A percentile compares a stretch with the other conserved stretches of the same genome.
phyloP scores from a whole-genome alignment of 805 yeast species.

The Komagataella pastoris region DNA sequence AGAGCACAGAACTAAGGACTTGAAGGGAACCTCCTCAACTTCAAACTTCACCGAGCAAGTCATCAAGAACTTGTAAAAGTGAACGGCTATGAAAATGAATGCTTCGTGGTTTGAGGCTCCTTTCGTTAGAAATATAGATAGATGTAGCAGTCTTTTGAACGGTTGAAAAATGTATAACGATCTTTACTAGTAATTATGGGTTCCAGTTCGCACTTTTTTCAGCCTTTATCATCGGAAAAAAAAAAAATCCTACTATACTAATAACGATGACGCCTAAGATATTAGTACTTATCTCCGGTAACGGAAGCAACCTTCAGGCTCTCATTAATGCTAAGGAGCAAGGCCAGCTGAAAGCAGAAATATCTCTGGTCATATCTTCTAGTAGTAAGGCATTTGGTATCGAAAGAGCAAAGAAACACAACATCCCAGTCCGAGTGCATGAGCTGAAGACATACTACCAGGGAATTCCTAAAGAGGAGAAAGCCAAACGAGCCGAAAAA shows the following conservation, averaged over 20 bases:
- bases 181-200: background rate
- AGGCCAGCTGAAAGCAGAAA: conserved; percentile 27
- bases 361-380: conserved; percentile 77
- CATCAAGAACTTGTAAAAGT: conserved; percentile 51
- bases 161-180: background rate
- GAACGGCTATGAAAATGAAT: background rate
- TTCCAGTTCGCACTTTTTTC: background rate
- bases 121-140: background rate
- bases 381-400: conserved; percentile 80
- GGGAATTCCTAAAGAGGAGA: conserved; percentile 60
- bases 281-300: conserved; percentile 83
- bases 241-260: background rate
- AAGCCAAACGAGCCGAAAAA: conserved; percentile 39
- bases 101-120: background rate
- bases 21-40: conserved; percentile 87
- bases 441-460: conserved; percentile 60
- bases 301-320: conserved; percentile 94
- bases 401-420: conserved; percentile 55
- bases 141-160: background rate
- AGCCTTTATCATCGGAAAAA: background rate
- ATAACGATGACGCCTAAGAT: conserved; percentile 17
- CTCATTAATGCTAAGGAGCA: conserved; percentile 57
- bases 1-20: conserved; percentile 92
- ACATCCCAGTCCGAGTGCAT: conserved; percentile 64
- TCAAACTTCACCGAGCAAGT: conserved; percentile 85